Evolutionary conservation across 2,329 filamentous ascomycete genomes (phyloP), one percentile per base, ranked within the genome.

Genomic region (Claviceps digitariae): DNA sequence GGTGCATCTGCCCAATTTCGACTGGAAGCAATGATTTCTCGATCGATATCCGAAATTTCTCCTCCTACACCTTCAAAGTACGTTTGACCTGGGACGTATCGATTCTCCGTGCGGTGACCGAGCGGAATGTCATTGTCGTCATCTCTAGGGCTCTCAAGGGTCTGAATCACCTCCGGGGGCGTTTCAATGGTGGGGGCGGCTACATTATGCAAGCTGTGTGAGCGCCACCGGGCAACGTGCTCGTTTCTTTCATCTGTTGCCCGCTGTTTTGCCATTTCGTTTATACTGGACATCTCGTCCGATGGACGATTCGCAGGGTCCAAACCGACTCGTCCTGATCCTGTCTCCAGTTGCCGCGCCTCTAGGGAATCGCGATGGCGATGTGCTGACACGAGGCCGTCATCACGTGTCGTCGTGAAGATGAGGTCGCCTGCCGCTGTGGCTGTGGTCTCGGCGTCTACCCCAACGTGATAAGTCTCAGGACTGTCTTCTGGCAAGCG

Each of bases 201-300:
- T 15, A 62, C 51, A n/a, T 62, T 60, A 27, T 67, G 56, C 13
- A 67, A 49, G 56, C 69, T 64, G 13, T 65, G 56, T 7, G 66
- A 66, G 49, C 79, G 64, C 79, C 79, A 82, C 25, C 69, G 66
- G 27, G 64, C 69, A n/a, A 82, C 76, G 40, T 72, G 68, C 15
- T 67, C 62, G 48, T 79, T 81, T 50, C 71, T 72, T 57, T 77
- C 70, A 10, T 72, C 65, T 3, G 68, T 61, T 52, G 72, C 64
- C 5, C 73, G 71, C 31, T 65, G 61, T 20, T 66, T 62, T 1
- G 68, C 70, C 45, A 74, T 63, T 51, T 81, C 72, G 54, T 81
- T 80, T 52, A 74, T 65, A 57, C 73, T 81, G 15, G 66, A 57
- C 2, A 74, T 64, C 57, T 79, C 72, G 2, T 66, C 64, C 0